phyloP scores from a whole-genome alignment of 2,329 filamentous ascomycete species.

The Torrubiellomyces zombiae region DNA sequence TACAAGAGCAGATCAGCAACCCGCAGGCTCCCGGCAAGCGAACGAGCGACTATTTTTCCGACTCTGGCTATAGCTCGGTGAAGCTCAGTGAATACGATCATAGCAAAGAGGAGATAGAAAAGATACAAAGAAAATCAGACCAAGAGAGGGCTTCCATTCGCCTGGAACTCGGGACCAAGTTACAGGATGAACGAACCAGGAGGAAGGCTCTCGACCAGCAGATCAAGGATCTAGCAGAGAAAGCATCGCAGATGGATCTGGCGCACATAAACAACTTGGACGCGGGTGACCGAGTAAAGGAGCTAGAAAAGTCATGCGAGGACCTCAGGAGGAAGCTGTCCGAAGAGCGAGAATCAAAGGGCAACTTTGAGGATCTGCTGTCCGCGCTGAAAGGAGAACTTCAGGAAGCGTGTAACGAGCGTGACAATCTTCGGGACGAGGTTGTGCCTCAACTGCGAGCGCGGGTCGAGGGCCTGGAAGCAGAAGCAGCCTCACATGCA shows the following conservation, averaged over 20 bases:
- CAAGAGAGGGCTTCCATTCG: slow-evolving; percentile 82
- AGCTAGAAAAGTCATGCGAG: slow-evolving; percentile 67
- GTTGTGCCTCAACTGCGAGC: slow-evolving; percentile 64
- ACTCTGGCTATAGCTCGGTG: slow-evolving; percentile 77
- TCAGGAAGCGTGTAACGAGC: slow-evolving; percentile 67
- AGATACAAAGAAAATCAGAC: slow-evolving; percentile 66
- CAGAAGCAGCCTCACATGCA: slow-evolving; percentile 54
- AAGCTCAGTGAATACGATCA: slow-evolving; percentile 55
- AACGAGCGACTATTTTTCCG: slow-evolving; percentile 95
- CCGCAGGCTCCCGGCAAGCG: slow-evolving; percentile 45
- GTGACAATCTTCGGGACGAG: slow-evolving; percentile 82
- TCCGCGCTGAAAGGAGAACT: slow-evolving; percentile 71
- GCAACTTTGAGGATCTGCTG: slow-evolving; percentile 86
- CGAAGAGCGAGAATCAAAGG: slow-evolving; percentile 75
- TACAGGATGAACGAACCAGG: slow-evolving; percentile 70
- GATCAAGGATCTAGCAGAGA: slow-evolving; percentile 66
- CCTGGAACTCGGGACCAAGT: slow-evolving; percentile 66
- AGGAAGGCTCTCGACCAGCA: slow-evolving; percentile 67
- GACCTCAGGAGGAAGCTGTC: slow-evolving; percentile 65
- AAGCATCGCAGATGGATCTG: slow-evolving; percentile 47
- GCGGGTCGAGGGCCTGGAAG: slow-evolving; percentile 62
- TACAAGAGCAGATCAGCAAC: slow-evolving; percentile 61
- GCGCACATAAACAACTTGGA: slow-evolving; percentile 39
- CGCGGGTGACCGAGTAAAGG: slow-evolving; percentile 46
- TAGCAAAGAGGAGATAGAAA: slow-evolving; percentile 58